A percentile compares a stretch with the other conserved stretches of the same genome.
Evolutionary conservation across 768 basidiomycete species (phyloP).

Genomic region (Fomitopsis serialis): DNA sequence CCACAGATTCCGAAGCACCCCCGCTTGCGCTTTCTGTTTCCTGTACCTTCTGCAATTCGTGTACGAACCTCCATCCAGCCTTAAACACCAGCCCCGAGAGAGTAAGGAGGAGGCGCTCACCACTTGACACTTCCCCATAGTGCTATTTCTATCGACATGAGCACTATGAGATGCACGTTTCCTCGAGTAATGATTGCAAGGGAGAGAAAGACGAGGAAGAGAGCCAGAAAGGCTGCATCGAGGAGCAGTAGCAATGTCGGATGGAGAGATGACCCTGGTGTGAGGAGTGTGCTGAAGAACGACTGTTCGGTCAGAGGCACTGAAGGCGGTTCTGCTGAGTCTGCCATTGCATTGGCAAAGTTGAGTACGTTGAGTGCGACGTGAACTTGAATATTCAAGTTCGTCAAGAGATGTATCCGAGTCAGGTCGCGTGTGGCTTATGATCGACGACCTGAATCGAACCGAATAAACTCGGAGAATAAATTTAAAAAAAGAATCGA

Average conservation of each 20-base stretch:
- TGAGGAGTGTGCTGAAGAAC: conserved; percentile 55
- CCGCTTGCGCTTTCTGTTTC: not conserved
- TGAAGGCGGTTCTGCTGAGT: too few species aligned
- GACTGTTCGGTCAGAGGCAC: not conserved
- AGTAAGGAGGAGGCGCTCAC: conserved; percentile 31
- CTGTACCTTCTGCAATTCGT: conserved; percentile 18
- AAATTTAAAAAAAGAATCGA: too few species aligned
- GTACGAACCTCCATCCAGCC: conserved; percentile 34
- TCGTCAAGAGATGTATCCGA: too few species aligned
- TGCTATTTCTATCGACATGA: conserved; percentile 60
- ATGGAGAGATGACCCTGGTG: conserved; percentile 72
- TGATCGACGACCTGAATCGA: too few species aligned
- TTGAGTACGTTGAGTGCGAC: too few species aligned
- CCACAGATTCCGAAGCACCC: not conserved
- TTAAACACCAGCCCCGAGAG: conserved; percentile 30
- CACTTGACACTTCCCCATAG: conserved; percentile 83
- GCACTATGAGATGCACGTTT: conserved; percentile 60
- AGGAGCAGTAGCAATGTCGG: conserved; percentile 61
- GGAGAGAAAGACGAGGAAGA: conserved; percentile 54
- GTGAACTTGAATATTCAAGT: too few species aligned
- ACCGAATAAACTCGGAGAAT: too few species aligned
- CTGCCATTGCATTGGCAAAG: too few species aligned
- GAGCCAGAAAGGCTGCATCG: conserved; percentile 52
- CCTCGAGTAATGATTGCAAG: conserved; percentile 58
- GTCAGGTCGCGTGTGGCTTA: too few species aligned